A percentile compares a stretch with the other conserved stretches of the same genome.
phyloP scores from a whole-genome alignment of 2,329 filamentous ascomycete genomes.

The Blastomyces gilchristii region DNA sequence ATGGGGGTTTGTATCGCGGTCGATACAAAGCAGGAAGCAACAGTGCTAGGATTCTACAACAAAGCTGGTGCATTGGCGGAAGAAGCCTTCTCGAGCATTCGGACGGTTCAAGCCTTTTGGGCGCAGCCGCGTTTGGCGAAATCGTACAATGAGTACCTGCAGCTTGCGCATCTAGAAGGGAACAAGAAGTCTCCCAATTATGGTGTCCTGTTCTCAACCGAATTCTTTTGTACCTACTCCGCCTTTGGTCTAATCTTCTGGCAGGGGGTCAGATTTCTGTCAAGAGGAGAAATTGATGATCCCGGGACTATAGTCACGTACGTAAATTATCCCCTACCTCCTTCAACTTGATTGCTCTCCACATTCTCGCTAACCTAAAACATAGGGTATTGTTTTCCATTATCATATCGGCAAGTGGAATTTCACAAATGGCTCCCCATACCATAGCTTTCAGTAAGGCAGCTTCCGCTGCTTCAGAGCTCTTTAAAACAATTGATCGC shows the following conservation, averaged over 20 bases:
- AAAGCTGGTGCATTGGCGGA: conserved; percentile 38
- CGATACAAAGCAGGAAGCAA: conserved; percentile 20
- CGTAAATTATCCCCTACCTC: conserved; percentile 14
- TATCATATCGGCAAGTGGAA: conserved; percentile 30
- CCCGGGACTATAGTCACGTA: conserved; percentile 23
- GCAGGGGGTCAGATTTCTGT: conserved; percentile 25
- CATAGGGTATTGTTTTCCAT: conserved; percentile 22
- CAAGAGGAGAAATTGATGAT: conserved; percentile 17
- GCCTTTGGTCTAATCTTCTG: conserved; percentile 28
- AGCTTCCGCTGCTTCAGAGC: conserved; percentile 28
- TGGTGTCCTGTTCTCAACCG: conserved; percentile 22
- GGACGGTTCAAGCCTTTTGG: conserved; percentile 41
- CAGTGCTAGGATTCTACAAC: conserved; percentile 32
- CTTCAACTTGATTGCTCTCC: conserved; percentile 6
- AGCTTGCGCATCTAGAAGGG: conserved; percentile 27
- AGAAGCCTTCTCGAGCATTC: conserved; percentile 40
- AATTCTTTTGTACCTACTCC: conserved; percentile 26
- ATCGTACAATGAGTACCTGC: conserved; percentile 37
- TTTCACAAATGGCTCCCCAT: conserved; percentile 33
- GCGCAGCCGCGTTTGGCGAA: conserved; percentile 34
- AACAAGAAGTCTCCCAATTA: conserved; percentile 23
- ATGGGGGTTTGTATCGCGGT: conserved; percentile 18
- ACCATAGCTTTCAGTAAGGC: conserved; percentile 35
- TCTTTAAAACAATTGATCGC: conserved; percentile 36
- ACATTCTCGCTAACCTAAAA: conserved; percentile 2